Percentiles rank a stretch among this genome's conserved stretches.
Evolutionary conservation across 768 basidiomycete genomes (phyloP).

Genomic region (Daedalea quercina): DNA sequence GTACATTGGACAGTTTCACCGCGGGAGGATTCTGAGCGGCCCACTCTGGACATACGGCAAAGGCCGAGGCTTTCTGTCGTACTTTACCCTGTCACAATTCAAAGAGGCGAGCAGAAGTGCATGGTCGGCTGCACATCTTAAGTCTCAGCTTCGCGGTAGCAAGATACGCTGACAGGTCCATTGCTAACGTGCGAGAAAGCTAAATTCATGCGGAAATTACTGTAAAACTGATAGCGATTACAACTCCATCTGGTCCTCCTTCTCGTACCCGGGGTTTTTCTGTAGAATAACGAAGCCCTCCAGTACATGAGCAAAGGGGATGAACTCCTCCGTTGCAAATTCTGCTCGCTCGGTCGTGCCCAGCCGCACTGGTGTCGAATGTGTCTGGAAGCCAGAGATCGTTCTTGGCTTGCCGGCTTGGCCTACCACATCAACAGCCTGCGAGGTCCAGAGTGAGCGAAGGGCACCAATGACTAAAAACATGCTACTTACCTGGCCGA

Average conservation of each 20-base stretch:
- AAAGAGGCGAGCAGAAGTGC: too few relatives aligned
- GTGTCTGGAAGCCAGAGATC: conserved; percentile 98
- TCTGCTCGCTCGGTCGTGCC: conserved; percentile 94
- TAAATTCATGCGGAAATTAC: conserved; percentile 3
- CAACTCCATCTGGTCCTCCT: conserved; percentile 79
- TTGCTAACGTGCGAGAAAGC: conserved; percentile 1
- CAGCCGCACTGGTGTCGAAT: conserved; percentile 91
- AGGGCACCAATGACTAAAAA: not conserved
- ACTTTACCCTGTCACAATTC: too few relatives aligned
- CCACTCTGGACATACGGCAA: not conserved
- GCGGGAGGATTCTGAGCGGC: not conserved
- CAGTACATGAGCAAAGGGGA: conserved; percentile 83
- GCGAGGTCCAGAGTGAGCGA: conserved; percentile 2
- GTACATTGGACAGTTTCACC: not conserved
- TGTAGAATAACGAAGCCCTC: conserved; percentile 90
- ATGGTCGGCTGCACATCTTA: too few relatives aligned
- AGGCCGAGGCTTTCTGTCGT: not conserved
- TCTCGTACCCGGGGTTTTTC: conserved; percentile 89
- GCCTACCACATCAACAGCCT: conserved; percentile 96
- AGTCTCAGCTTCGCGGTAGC: too few relatives aligned
- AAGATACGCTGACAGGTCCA: too few relatives aligned
- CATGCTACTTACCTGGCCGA: conserved; percentile 65
- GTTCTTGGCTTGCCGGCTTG: conserved; percentile 96
- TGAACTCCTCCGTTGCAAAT: conserved; percentile 94
- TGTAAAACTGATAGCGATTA: conserved; percentile 25